A percentile compares a stretch with the other conserved stretches of the same genome.
Evolutionary conservation across 2,329 filamentous ascomycete genomes (phyloP).

Genomic region (Paecilomyces niveus): DNA sequence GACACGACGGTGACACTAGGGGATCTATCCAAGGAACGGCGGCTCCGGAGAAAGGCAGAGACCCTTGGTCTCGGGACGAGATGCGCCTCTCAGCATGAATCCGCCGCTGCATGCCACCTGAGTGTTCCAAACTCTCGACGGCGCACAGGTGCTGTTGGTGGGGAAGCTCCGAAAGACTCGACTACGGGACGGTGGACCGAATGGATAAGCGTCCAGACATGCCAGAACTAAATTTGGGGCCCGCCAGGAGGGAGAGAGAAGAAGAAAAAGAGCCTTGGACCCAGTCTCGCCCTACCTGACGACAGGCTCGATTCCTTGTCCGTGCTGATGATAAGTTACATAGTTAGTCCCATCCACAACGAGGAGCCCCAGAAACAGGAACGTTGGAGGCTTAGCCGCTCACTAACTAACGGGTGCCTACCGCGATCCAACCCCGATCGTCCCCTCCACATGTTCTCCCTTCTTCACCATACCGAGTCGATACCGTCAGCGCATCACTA

Average conservation of each 20-base stretch:
- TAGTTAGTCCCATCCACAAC: background rate
- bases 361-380: background rate
- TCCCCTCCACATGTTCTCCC: background rate
- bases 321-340: slow-evolving; percentile 1
- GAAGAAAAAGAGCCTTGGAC: background rate
- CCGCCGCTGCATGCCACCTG: background rate
- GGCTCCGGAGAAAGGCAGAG: slow-evolving; percentile 2
- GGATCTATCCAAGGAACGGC: slow-evolving; percentile 13
- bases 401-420: background rate
- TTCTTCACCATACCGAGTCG: background rate
- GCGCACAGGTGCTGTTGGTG: background rate
- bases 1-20: slow-evolving; percentile 34
- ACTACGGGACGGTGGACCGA: background rate
- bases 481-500: slow-evolving; percentile 15
- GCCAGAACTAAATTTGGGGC: slow-evolving; percentile 1
- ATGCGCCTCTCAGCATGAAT: background rate
- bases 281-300: background rate
- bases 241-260: background rate
- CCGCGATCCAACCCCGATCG: background rate
- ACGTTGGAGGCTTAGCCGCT: background rate
- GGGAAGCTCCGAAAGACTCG: background rate
- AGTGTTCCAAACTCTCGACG: background rate
- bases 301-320: background rate
- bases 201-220: background rate
- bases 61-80: slow-evolving; percentile 10